phyloP scores from a whole-genome alignment of 805 yeast genomes.

The Saturnispora ahearnii region DNA sequence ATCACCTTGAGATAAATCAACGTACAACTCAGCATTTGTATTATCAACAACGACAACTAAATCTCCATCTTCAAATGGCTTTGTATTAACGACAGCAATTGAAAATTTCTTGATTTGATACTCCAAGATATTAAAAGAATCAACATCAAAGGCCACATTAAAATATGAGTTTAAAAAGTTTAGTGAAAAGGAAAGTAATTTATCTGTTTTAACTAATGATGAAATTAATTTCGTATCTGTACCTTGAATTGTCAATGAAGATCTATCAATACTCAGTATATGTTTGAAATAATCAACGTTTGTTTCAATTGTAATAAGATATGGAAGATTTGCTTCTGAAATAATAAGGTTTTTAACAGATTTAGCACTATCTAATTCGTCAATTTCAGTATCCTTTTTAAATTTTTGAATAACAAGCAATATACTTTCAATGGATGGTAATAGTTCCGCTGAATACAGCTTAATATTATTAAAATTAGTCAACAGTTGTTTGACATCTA shows the following conservation, averaged over 20 bases:
- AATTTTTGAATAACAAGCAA: conserved; percentile 3
- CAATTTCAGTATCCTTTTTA: neutral
- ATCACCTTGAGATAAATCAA: conserved; percentile 18
- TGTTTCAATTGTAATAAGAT: conserved; percentile 15
- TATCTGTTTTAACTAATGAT: conserved; percentile 13
- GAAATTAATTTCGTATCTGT: conserved; percentile 12
- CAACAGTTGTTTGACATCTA: conserved; percentile 14
- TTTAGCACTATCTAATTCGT: conserved; percentile 9
- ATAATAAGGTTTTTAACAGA: conserved; percentile 1
- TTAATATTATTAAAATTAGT: conserved; percentile 12
- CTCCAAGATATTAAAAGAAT: conserved; percentile 11
- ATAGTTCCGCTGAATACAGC: neutral
- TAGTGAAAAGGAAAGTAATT: conserved; percentile 18
- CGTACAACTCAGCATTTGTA: conserved; percentile 11
- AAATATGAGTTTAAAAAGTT: conserved; percentile 10
- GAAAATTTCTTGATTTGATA: conserved; percentile 11
- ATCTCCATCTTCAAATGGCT: conserved; percentile 17
- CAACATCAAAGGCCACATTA: conserved; percentile 9
- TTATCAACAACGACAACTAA: conserved; percentile 16
- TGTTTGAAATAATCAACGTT: conserved; percentile 16
- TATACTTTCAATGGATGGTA: conserved; percentile 1
- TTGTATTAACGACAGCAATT: conserved; percentile 17
- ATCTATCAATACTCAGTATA: conserved; percentile 18
- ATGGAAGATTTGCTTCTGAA: conserved; percentile 10
- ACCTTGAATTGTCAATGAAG: conserved; percentile 16